These are phyloP conservation scores for Castanea crenata DNA, from an alignment of 306 rosid species.

Conservation along the genomic window DNA sequence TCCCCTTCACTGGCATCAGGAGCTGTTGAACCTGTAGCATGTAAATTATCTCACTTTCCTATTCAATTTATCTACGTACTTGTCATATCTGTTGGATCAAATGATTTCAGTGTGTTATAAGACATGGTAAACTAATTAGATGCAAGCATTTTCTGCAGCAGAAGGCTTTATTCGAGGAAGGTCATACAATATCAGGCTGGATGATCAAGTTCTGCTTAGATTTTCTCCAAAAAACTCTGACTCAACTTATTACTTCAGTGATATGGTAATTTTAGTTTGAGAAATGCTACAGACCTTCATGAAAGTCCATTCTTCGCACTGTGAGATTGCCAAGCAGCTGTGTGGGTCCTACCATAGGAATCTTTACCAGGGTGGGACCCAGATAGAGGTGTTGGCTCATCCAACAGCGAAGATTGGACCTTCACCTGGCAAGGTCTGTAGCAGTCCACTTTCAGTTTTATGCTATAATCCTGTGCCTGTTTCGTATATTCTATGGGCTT, in stretches of 20 bases:
- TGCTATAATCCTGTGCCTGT: background rate
- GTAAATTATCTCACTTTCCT: slow-evolving; percentile 50
- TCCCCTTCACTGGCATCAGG: slow-evolving; percentile 60
- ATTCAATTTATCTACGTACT: slow-evolving; percentile 7
- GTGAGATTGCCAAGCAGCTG: background rate
- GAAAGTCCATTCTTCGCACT: background rate
- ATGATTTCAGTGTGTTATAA: slow-evolving; percentile 6
- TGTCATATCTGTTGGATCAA: slow-evolving; percentile 1
- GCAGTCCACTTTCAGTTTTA: background rate
- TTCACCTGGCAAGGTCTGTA: background rate
- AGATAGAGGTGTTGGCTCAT: background rate
- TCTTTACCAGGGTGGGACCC: background rate
- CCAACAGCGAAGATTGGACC: background rate
- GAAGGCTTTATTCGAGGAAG: slow-evolving; percentile 97
- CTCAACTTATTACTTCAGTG: slow-evolving; percentile 87
- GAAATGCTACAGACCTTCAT: background rate
- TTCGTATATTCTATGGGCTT: background rate
- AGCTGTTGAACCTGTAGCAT: slow-evolving; percentile 62
- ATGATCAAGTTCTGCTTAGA: slow-evolving; percentile 86
- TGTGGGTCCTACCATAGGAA: background rate
- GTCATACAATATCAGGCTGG: slow-evolving; percentile 94
- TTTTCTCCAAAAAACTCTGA: slow-evolving; percentile 93
- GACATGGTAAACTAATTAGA: slow-evolving; percentile 46
- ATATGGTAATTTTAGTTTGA: slow-evolving; percentile 53
- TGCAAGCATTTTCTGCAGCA: slow-evolving; percentile 79